Percentiles rank a stretch among this genome's conserved stretches.
These are phyloP conservation scores for Sordariomycetes sp. DNA, from an alignment of 2,329 filamentous ascomycete genomes.

Conservation along the genomic window DNA sequence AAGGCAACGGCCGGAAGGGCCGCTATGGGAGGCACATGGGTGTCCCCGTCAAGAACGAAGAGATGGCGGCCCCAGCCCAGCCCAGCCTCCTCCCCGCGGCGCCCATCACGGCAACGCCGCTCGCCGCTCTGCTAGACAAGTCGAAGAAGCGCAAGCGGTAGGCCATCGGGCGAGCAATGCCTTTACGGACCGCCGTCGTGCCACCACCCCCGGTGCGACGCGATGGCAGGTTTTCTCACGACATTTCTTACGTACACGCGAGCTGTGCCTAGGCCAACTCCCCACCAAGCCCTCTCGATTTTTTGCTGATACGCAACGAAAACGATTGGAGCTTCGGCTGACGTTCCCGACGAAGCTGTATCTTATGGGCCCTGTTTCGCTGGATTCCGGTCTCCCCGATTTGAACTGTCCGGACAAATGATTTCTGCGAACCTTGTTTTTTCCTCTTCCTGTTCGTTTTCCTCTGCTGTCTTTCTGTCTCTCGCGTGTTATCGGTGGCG, in stretches of 20 bases:
- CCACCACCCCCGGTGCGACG: background rate
- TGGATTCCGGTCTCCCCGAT: background rate
- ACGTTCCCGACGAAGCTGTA: background rate
- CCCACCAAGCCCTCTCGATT: background rate
- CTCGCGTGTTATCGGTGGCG: background rate
- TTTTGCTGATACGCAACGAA: background rate
- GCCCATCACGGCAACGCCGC: slow-evolving; percentile 22
- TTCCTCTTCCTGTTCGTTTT: background rate
- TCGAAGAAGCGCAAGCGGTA: slow-evolving; percentile 54
- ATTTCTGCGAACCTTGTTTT: background rate
- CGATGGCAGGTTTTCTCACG: background rate
- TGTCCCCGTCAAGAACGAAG: slow-evolving; percentile 50
- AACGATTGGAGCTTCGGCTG: background rate
- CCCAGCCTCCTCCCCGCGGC: slow-evolving; percentile 29
- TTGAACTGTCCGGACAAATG: background rate
- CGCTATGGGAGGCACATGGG: slow-evolving; percentile 71
- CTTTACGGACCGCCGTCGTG: background rate
- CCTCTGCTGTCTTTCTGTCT: background rate
- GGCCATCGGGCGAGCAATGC: background rate
- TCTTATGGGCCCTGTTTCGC: background rate
- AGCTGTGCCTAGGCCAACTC: background rate
- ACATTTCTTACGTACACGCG: background rate
- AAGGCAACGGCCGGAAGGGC: slow-evolving; percentile 93
- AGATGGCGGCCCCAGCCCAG: slow-evolving; percentile 25
- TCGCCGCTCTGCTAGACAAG: slow-evolving; percentile 32